Conservation (phyloP, 441 rosid genomes). For the Pelargonium fulgidum region DNA sequence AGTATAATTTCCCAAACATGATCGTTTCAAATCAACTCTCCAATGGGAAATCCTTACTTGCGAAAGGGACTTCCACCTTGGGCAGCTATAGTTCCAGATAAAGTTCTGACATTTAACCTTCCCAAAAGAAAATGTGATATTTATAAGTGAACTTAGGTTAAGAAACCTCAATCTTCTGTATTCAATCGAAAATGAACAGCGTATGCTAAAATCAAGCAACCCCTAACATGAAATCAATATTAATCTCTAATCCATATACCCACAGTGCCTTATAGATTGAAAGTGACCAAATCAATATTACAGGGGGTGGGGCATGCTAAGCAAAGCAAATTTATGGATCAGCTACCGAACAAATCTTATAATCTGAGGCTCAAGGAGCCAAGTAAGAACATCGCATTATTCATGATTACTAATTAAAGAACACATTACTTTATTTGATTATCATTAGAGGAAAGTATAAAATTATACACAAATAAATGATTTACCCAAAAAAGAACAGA, state of each 20-base stretch:
- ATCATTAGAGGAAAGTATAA: neutral
- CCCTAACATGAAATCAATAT: neutral
- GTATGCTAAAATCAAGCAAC: neutral
- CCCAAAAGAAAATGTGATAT: no score
- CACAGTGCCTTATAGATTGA: no score
- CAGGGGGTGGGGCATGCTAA: neutral
- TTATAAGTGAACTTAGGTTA: no score
- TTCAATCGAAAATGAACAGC: neutral
- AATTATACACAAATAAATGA: neutral
- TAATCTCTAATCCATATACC: neutral
- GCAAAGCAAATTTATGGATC: neutral
- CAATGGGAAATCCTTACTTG: neutral
- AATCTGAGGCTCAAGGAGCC: no score
- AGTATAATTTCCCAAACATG: no score
- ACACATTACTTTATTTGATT: no score
- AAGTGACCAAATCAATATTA: no score
- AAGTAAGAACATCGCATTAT: neutral
- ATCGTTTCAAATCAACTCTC: no score
- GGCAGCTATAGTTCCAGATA: no score
- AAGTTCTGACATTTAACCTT: no score
- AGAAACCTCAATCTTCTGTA: neutral
- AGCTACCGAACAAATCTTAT: neutral
- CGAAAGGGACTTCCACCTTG: neutral
- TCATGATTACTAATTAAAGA: no score
- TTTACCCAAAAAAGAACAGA: neutral